Conservation (phyloP, 2,329 filamentous ascomycete species). For the Monilinia fructicola region DNA sequence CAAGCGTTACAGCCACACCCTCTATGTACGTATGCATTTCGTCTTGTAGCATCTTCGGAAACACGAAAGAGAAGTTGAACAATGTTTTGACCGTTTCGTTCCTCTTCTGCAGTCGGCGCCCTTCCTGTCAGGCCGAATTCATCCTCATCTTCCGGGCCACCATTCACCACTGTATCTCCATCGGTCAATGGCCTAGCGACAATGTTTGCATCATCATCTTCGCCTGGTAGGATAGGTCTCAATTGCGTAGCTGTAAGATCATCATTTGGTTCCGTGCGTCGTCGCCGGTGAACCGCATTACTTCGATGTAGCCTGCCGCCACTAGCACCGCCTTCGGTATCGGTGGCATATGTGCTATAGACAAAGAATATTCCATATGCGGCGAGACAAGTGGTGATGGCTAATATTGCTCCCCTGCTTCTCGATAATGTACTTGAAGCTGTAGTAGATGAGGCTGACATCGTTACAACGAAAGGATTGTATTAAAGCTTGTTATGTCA, state of each 20-base stretch:
- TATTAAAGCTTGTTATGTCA: neutral
- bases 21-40: constrained; percentile 87
- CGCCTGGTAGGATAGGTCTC: neutral
- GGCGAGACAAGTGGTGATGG: constrained; percentile 56
- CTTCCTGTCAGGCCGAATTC: constrained; percentile 29
- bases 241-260: neutral
- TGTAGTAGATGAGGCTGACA: constrained; percentile 47
- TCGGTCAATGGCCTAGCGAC: constrained; percentile 35
- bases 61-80: constrained; percentile 87
- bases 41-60: constrained; percentile 85
- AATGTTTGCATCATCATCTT: constrained; percentile 39
- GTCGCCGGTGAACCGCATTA: constrained; percentile 61
- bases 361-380: constrained; percentile 59
- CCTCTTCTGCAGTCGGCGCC: constrained; percentile 22
- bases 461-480: constrained; percentile 20
- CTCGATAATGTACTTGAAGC: constrained; percentile 54
- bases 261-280: constrained; percentile 12
- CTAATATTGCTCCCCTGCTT: constrained; percentile 54
- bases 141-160: constrained; percentile 31
- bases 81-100: constrained; percentile 69
- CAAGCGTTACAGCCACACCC: constrained; percentile 92
- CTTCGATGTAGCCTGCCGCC: constrained; percentile 55
- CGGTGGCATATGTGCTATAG: constrained; percentile 44
- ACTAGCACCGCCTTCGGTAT: neutral
- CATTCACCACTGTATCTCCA: constrained; percentile 41